Evolutionary conservation across 1,139 yeast species (phyloP).

Genomic region (Hemisphaericaspora xylanilytica): DNA sequence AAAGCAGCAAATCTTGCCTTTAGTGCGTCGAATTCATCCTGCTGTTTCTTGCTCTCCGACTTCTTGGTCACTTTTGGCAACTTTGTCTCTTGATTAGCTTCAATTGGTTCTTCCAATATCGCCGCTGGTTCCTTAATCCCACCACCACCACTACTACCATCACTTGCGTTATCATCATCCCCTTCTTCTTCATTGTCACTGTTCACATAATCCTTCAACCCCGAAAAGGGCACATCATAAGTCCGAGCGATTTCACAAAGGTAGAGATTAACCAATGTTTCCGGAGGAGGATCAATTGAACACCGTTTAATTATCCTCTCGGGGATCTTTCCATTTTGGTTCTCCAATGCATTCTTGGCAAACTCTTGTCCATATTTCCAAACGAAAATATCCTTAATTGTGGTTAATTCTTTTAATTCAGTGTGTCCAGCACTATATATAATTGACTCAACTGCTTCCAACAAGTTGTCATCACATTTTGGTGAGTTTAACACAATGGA

Average conservation of each 20-base stretch:
- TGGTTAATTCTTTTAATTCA: conserved; percentile 69
- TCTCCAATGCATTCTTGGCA: conserved; percentile 61
- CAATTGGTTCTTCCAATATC: conserved; percentile 19
- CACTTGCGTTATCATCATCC: conserved; percentile 14
- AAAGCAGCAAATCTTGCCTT: conserved; percentile 49
- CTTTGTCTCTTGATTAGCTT: conserved; percentile 12
- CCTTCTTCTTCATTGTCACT: conserved; percentile 20
- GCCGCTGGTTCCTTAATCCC: conserved; percentile 15
- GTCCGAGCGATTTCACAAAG: conserved; percentile 79
- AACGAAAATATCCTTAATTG: conserved; percentile 60
- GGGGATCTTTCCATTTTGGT: conserved; percentile 54
- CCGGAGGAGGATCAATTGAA: conserved; percentile 64
- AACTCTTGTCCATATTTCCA: conserved; percentile 64
- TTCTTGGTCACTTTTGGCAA: neutral
- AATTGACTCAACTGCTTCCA: conserved; percentile 73
- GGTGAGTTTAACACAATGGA: conserved; percentile 49
- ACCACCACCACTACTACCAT: conserved; percentile 26
- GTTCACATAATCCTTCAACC: conserved; percentile 37
- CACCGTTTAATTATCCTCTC: conserved; percentile 64
- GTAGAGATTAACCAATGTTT: conserved; percentile 65
- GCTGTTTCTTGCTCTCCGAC: conserved; percentile 14
- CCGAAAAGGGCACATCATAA: conserved; percentile 72
- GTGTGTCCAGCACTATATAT: conserved; percentile 70
- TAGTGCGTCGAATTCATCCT: conserved; percentile 39
- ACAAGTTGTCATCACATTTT: conserved; percentile 59